phyloP scores from a whole-genome alignment of 2,329 filamentous ascomycete genomes.

The Apiospora aurea region DNA sequence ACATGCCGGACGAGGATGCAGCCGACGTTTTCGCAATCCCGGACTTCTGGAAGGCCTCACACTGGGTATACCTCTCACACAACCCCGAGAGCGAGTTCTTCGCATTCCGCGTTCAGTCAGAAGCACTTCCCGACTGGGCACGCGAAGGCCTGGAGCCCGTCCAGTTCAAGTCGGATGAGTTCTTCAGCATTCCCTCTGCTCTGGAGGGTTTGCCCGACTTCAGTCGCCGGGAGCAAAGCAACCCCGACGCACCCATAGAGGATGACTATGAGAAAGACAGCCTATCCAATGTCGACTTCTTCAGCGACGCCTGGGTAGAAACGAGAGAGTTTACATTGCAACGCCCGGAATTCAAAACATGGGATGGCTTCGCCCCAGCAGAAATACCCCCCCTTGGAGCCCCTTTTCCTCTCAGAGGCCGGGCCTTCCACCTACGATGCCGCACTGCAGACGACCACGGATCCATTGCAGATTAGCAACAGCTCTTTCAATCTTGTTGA shows the following conservation, averaged over 20 bases:
- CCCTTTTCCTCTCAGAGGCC: constrained; percentile 72
- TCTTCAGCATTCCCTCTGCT: constrained; percentile 51
- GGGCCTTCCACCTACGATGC: constrained; percentile 72
- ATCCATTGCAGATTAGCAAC: constrained; percentile 49
- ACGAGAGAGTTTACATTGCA: constrained; percentile 42
- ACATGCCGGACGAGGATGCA: constrained; percentile 51
- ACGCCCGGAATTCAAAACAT: constrained; percentile 63
- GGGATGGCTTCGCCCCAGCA: constrained; percentile 68
- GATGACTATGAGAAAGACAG: constrained; percentile 12
- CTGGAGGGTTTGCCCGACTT: constrained; percentile 31
- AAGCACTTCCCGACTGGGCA: constrained; percentile 25
- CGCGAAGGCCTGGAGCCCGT: constrained; percentile 27
- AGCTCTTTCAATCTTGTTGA: constrained; percentile 53
- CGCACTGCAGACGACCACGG: constrained; percentile 53
- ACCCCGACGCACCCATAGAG: neutral
- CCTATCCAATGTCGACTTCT: constrained; percentile 32
- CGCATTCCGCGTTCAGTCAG: constrained; percentile 46
- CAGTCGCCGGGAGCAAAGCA: neutral
- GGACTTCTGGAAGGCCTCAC: constrained; percentile 65
- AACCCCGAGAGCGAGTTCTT: constrained; percentile 51
- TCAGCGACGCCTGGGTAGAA: constrained; percentile 57
- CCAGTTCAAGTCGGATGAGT: constrained; percentile 40
- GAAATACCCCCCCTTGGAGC: constrained; percentile 48
- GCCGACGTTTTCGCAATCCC: constrained; percentile 69
- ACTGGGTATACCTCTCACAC: constrained; percentile 49